Conservation (phyloP, 805 yeast species). For the Danielia reshetovae region DNA sequence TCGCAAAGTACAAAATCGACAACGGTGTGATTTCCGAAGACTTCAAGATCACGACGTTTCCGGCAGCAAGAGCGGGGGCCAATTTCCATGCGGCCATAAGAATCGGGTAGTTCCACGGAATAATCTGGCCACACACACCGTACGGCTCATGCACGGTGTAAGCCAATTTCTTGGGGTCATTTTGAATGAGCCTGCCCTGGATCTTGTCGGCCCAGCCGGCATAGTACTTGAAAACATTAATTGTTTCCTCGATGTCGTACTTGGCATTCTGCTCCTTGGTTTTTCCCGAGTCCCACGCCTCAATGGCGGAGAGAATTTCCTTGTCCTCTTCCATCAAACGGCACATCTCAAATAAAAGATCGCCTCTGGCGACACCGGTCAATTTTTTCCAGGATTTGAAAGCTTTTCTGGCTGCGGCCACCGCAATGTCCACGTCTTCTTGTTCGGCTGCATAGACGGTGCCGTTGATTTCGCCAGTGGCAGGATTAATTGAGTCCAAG, state of each 20-base stretch:
- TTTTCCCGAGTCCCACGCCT: conserved; percentile 48
- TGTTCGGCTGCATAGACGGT: conserved; percentile 38
- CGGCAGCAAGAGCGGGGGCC: conserved; percentile 80
- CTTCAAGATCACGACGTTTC: conserved; percentile 68
- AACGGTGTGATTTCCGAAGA: conserved; percentile 76
- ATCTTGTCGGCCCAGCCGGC: conserved; percentile 64
- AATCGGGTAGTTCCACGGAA: conserved; percentile 70
- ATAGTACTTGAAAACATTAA: conserved; percentile 46
- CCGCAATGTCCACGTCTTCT: conserved; percentile 42
- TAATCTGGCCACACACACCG: conserved; percentile 65
- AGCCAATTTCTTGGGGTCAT: conserved; percentile 50
- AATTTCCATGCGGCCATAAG: conserved; percentile 77
- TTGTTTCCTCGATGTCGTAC: conserved; percentile 46
- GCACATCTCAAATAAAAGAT: conserved; percentile 35
- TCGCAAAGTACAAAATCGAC: conserved; percentile 59
- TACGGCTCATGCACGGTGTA: conserved; percentile 66
- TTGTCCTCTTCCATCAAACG: conserved; percentile 29
- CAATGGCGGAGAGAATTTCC: conserved; percentile 31
- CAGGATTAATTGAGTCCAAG: conserved; percentile 40
- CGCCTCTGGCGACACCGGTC: conserved; percentile 40
- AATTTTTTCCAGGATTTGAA: conserved; percentile 45
- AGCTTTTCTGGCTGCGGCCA: conserved; percentile 35
- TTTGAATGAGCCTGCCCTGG: conserved; percentile 41
- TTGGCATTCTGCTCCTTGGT: conserved; percentile 45
- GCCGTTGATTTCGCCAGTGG: conserved; percentile 42